phyloP scores from a whole-genome alignment of 2,329 filamentous ascomycete species.

The Neofusicoccum ribis region DNA sequence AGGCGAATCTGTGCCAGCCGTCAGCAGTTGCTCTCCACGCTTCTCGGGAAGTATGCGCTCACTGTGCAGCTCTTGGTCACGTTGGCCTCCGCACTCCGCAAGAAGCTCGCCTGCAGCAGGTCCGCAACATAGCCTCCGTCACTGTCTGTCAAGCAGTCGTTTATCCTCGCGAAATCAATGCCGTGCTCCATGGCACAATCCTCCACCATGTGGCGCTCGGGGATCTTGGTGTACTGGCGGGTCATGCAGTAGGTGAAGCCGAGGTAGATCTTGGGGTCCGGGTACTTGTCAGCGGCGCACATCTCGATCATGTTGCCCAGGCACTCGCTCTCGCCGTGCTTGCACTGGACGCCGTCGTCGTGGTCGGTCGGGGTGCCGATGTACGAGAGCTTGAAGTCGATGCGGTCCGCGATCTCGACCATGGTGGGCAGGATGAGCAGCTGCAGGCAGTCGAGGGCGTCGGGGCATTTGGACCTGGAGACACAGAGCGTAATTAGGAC shows the following conservation, averaged over 20 bases:
- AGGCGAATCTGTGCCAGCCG: constrained; percentile 52
- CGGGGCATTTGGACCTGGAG: constrained; percentile 73
- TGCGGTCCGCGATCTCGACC: constrained; percentile 76
- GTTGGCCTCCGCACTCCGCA: constrained; percentile 56
- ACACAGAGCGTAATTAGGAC: background rate
- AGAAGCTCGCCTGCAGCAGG: constrained; percentile 67
- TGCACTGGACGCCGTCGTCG: constrained; percentile 83
- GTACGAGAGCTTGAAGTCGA: constrained; percentile 87
- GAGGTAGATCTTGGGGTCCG: constrained; percentile 81
- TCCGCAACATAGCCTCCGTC: constrained; percentile 70
- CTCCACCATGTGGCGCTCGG: constrained; percentile 73
- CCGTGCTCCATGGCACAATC: constrained; percentile 90
- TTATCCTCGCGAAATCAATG: constrained; percentile 77
- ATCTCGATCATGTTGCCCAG: constrained; percentile 94
- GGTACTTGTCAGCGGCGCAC: constrained; percentile 80
- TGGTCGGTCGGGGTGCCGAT: constrained; percentile 77
- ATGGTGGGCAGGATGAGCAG: constrained; percentile 83
- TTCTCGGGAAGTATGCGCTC: background rate
- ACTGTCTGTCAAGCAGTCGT: constrained; percentile 77
- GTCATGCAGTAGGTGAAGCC: constrained; percentile 92
- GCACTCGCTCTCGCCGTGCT: constrained; percentile 85
- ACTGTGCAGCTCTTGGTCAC: constrained; percentile 49
- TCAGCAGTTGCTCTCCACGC: background rate
- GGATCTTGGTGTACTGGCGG: constrained; percentile 73
- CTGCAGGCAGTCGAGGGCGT: constrained; percentile 79